phyloP scores from a whole-genome alignment of 495 filamentous ascomycete genomes.

The Penicillium salamii region DNA sequence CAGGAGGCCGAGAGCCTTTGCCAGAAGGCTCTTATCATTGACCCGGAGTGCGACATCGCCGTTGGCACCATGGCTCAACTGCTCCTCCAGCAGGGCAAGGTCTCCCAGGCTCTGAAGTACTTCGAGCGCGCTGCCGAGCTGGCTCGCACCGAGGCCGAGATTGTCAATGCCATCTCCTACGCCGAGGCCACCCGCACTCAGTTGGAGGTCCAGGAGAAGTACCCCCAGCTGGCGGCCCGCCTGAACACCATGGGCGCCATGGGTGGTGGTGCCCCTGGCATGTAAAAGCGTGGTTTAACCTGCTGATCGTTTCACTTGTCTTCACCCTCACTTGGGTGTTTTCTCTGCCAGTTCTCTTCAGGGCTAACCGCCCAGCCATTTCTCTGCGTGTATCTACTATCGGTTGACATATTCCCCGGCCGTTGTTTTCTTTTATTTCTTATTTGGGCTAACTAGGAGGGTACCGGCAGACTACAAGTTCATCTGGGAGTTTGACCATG shows the following conservation, averaged over 20 bases:
- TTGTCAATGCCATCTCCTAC: slow-evolving; percentile 94
- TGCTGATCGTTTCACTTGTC: slow-evolving; percentile 15
- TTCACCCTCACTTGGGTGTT: slow-evolving; percentile 13
- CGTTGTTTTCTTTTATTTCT: slow-evolving; percentile 19
- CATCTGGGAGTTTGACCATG: slow-evolving; percentile 16
- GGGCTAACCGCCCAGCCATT: slow-evolving; percentile 16
- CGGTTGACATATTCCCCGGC: slow-evolving; percentile 25
- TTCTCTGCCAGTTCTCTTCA: slow-evolving; percentile 14
- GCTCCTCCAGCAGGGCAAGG: slow-evolving; percentile 96
- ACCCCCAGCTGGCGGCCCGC: slow-evolving; percentile 85
- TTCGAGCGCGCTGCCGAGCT: slow-evolving; percentile 96
- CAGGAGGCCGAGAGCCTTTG: slow-evolving; percentile 92
- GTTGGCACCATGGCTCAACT: slow-evolving; percentile 99
- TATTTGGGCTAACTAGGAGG: slow-evolving; percentile 17
- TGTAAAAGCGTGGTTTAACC: slow-evolving; percentile 28
- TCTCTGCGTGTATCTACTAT: slow-evolving; percentile 40
- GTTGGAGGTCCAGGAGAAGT: slow-evolving; percentile 96
- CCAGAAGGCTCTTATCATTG: slow-evolving; percentile 95
- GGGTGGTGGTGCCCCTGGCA: slow-evolving; percentile 33
- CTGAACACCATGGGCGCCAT: slow-evolving; percentile 70
- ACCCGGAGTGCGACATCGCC: slow-evolving; percentile 98
- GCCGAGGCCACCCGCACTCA: slow-evolving; percentile 97
- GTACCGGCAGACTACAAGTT: slow-evolving; percentile 11
- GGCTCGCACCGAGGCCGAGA: slow-evolving; percentile 91
- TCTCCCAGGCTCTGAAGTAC: slow-evolving; percentile 91